phyloP scores from a whole-genome alignment of 192 early-diverging fungal genomes.

The Coemansia sp. region DNA sequence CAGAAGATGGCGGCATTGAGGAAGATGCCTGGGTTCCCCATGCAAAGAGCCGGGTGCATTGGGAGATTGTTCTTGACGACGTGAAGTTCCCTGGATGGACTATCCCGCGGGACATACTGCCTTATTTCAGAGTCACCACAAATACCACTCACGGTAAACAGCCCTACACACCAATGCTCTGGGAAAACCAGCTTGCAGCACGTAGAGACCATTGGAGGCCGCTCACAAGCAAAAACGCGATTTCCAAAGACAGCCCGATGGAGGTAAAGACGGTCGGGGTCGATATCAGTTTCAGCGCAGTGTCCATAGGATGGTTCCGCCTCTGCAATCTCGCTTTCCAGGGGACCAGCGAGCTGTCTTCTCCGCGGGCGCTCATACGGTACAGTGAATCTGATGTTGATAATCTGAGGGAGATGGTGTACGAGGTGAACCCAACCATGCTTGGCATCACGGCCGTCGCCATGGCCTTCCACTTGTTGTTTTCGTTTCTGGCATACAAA shows the following conservation, averaged over 20 bases:
- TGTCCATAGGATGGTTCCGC: constrained; percentile 55
- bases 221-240: constrained; percentile 34
- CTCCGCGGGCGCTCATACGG: constrained; percentile 33
- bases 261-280: constrained; percentile 20
- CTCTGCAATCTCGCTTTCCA: constrained; percentile 45
- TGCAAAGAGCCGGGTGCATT: constrained; percentile 39
- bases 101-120: constrained; percentile 43
- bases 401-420: constrained; percentile 56
- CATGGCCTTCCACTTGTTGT: constrained; percentile 55
- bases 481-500: constrained; percentile 61
- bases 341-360: constrained; percentile 37
- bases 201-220: constrained; percentile 42
- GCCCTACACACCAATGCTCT: constrained; percentile 52
- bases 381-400: constrained; percentile 55
- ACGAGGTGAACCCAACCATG: constrained; percentile 59
- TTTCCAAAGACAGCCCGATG: constrained; percentile 20
- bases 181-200: constrained; percentile 51
- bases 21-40: constrained; percentile 43
- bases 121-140: constrained; percentile 22
- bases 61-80: constrained; percentile 54
- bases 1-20: background rate
- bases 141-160: background rate
- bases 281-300: constrained; percentile 32
- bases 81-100: constrained; percentile 38
- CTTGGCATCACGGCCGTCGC: constrained; percentile 56